These are phyloP conservation scores for Omphalotus guepiniiformis DNA, from an alignment of 768 basidiomycete genomes.

Conservation along the genomic window DNA sequence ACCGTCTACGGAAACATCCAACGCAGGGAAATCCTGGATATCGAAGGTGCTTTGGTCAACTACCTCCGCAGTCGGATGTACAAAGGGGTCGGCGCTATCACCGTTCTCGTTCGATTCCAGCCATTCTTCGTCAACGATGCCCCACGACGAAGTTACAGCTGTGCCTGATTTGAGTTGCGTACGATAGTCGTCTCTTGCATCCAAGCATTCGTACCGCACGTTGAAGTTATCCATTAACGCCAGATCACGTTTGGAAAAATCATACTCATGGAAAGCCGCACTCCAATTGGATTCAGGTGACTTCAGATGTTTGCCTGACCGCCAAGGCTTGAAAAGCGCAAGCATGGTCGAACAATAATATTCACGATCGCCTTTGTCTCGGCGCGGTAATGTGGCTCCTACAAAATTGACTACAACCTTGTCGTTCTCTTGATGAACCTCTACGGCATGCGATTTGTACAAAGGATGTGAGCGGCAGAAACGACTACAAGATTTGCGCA, in stretches of 20 bases:
- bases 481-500: too few relatives aligned
- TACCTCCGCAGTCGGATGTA: too few relatives aligned
- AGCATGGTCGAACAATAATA: constrained; percentile 18
- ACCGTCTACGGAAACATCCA: too few relatives aligned
- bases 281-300: constrained; percentile 17
- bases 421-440: background rate
- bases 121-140: too few relatives aligned
- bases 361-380: constrained; percentile 14
- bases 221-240: constrained; percentile 26
- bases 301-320: constrained; percentile 19
- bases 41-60: too few relatives aligned
- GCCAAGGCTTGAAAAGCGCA: constrained; percentile 26
- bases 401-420: constrained; percentile 11
- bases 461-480: constrained; percentile 10
- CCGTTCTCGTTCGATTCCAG: too few relatives aligned
- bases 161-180: constrained; percentile 13
- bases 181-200: constrained; percentile 26
- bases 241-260: constrained; percentile 11
- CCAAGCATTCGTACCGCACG: constrained; percentile 25
- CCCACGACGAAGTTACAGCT: too few relatives aligned
- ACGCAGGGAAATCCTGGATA: too few relatives aligned
- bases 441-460: constrained; percentile 8
- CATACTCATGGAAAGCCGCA: constrained; percentile 13
- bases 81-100: too few relatives aligned
- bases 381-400: constrained; percentile 14